Conservation (phyloP, 139 green algal species). For the Chlorella sp. region DNA sequence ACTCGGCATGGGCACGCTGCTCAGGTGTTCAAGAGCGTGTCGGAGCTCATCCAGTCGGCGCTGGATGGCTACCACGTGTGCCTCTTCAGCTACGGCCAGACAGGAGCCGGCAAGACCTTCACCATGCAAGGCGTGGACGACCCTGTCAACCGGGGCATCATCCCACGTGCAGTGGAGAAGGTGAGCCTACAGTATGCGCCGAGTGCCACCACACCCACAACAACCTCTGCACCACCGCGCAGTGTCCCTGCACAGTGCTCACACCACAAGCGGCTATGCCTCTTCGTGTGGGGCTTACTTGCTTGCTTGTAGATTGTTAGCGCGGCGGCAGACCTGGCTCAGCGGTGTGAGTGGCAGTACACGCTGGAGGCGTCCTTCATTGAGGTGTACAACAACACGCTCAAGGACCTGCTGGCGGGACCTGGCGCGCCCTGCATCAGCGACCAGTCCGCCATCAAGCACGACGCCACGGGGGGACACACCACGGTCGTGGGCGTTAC, state of each 20-base stretch:
- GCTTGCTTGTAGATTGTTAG: conserved; percentile 83
- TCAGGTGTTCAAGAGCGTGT: conserved; percentile 78
- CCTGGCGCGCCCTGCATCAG: conserved; percentile 27
- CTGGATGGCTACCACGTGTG: conserved; percentile 98
- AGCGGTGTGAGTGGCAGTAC: conserved; percentile 81
- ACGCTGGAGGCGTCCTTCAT: conserved; percentile 83
- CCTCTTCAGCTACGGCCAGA: conserved; percentile 98
- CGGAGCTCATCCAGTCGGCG: conserved; percentile 88
- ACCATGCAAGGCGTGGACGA: conserved; percentile 79
- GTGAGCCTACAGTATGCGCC: no score
- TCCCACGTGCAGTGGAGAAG: conserved; percentile 77
- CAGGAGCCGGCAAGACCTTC: conserved; percentile 94
- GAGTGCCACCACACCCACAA: no score
- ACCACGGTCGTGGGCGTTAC: conserved; percentile 50
- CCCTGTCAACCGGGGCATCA: conserved; percentile 70
- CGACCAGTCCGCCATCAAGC: conserved; percentile 79
- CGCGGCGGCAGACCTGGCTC: conserved; percentile 33
- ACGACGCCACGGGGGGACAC: conserved; percentile 67
- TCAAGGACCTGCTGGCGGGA: conserved; percentile 72
- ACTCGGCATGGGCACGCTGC: no score
- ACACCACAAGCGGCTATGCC: no score
- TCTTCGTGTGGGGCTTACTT: no score
- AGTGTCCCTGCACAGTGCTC: no score
- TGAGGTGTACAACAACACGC: conserved; percentile 51
- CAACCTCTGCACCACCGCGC: no score